These are phyloP conservation scores for Trichophyton simii DNA, from an alignment of 2,329 filamentous ascomycete species.

Conservation along the genomic window DNA sequence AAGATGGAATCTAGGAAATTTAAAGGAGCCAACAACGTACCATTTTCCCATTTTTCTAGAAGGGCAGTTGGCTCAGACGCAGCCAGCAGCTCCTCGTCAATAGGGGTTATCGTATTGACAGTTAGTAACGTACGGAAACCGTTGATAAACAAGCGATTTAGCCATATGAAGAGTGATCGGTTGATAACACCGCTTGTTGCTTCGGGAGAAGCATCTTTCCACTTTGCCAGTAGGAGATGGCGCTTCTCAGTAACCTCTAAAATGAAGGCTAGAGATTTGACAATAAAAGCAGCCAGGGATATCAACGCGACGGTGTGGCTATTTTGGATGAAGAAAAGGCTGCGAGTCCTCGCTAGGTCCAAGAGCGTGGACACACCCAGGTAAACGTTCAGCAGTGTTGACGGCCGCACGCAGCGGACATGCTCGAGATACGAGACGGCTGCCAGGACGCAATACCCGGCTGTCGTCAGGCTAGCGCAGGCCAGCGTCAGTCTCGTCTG, in stretches of 20 bases:
- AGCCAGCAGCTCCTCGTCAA: neutral
- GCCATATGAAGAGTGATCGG: neutral
- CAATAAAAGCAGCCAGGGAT: neutral
- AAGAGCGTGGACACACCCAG: conserved; percentile 30
- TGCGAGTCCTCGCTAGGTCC: conserved; percentile 29
- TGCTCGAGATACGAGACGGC: conserved; percentile 22
- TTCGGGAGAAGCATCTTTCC: conserved; percentile 3
- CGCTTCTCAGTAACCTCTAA: neutral
- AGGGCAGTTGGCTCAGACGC: neutral
- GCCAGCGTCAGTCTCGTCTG: neutral
- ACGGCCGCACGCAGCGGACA: conserved; percentile 27
- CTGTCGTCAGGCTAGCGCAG: neutral
- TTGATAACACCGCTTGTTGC: neutral
- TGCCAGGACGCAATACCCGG: conserved; percentile 1
- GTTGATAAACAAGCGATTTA: neutral
- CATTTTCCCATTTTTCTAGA: neutral
- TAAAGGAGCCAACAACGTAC: neutral
- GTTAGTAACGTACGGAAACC: neutral
- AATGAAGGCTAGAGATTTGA: neutral
- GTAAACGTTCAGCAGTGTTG: conserved; percentile 30
- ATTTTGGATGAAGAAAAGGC: conserved; percentile 7
- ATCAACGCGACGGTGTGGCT: neutral
- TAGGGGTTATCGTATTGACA: neutral
- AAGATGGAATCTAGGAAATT: neutral
- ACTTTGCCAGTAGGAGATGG: neutral